These are phyloP conservation scores for Lanmaoa pseudosensibilis DNA, from an alignment of 768 basidiomycete species.

Conservation along the genomic window DNA sequence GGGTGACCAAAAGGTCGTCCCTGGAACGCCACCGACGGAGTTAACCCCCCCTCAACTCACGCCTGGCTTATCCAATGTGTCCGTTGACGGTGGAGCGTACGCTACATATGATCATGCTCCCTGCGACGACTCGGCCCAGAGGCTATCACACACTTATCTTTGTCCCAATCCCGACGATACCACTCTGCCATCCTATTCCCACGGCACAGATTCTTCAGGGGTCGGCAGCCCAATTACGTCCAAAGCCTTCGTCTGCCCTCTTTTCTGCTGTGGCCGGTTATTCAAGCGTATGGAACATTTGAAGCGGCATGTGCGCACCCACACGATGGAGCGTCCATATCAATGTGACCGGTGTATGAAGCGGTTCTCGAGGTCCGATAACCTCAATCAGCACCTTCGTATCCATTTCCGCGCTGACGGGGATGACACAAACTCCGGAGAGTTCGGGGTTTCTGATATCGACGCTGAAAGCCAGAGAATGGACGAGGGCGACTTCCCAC, in stretches of 20 bases:
- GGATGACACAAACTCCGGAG: slow-evolving; percentile 30
- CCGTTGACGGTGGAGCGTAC: slow-evolving; percentile 24
- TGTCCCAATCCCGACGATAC: slow-evolving; percentile 15
- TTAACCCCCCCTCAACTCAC: slow-evolving; percentile 21
- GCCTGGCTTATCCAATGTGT: slow-evolving; percentile 18
- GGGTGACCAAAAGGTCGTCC: slow-evolving; percentile 44
- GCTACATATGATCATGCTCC: slow-evolving; percentile 18
- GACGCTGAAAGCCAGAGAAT: slow-evolving; percentile 37
- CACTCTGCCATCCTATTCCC: slow-evolving; percentile 21
- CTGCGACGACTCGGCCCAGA: slow-evolving; percentile 19
- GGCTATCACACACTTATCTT: slow-evolving; percentile 19
- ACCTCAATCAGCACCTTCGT: slow-evolving; percentile 81
- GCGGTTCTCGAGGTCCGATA: slow-evolving; percentile 86
- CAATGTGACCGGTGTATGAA: slow-evolving; percentile 73
- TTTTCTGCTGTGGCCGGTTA: slow-evolving; percentile 77
- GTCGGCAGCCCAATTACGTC: slow-evolving; percentile 38
- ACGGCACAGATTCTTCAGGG: slow-evolving; percentile 22
- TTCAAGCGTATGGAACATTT: slow-evolving; percentile 95
- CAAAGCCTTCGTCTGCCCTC: slow-evolving; percentile 78
- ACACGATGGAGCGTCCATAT: slow-evolving; percentile 87
- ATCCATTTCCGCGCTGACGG: slow-evolving; percentile 56
- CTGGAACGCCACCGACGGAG: slow-evolving; percentile 22
- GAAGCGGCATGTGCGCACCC: slow-evolving; percentile 83
- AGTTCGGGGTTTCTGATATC: slow-evolving; percentile 26
- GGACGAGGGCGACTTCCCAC: slow-evolving; percentile 34